A percentile compares a stretch with the other conserved stretches of the same genome.
Evolutionary conservation across 208 protist genomes (phyloP).

Genomic region (Acanthamoeba lugdunensis): DNA sequence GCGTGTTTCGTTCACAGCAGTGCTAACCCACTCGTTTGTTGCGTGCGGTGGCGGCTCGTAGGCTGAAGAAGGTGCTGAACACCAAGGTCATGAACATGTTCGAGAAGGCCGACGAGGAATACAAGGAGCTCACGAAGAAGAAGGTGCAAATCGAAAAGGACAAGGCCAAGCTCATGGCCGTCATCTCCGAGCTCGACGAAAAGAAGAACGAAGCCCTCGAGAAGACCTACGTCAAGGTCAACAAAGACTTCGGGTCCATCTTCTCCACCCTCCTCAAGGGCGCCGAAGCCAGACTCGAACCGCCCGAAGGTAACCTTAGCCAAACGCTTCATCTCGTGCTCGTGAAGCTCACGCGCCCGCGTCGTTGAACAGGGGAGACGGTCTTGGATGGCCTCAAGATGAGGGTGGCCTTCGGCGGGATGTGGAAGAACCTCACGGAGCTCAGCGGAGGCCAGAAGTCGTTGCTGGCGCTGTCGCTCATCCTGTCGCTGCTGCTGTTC

Average conservation of each 20-base stretch:
- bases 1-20: not conserved
- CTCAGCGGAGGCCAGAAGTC: slow-evolving; percentile 98
- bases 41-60: not conserved
- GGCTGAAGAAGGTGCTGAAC: slow-evolving; percentile 88
- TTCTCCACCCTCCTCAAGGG: slow-evolving; percentile 97
- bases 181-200: slow-evolving; percentile 96
- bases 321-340: no score
- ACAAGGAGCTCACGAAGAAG: slow-evolving; percentile 95
- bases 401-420: slow-evolving; percentile 95
- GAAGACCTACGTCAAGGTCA: slow-evolving; percentile 94
- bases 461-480: slow-evolving; percentile 98
- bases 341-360: not conserved
- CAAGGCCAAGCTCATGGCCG: slow-evolving; percentile 94
- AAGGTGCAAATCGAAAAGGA: slow-evolving; percentile 94
- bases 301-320: slow-evolving; percentile 87
- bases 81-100: slow-evolving; percentile 92
- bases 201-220: slow-evolving; percentile 97
- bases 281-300: slow-evolving; percentile 90
- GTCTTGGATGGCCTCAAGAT: slow-evolving; percentile 93
- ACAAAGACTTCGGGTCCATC: slow-evolving; percentile 96
- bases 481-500: slow-evolving; percentile 97
- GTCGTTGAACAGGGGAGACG: slow-evolving; percentile 36
- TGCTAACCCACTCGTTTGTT: not conserved
- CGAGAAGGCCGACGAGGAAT: slow-evolving; percentile 93
- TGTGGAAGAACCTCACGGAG: slow-evolving; percentile 97